Evolutionary conservation across 1,139 yeast genomes (phyloP).

Genomic region (Geotrichum reessii): DNA sequence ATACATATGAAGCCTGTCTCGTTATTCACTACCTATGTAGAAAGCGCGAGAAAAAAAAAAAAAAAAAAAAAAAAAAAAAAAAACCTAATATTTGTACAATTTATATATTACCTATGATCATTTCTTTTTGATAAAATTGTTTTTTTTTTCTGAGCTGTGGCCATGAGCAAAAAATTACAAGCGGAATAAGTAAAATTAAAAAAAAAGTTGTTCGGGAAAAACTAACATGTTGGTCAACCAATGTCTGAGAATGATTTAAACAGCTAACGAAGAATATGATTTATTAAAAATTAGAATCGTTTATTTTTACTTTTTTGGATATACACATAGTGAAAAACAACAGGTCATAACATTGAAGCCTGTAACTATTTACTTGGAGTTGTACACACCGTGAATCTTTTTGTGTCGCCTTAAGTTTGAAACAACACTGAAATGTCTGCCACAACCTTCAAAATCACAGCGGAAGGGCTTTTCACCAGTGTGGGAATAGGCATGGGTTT

Average conservation of each 20-base stretch:
- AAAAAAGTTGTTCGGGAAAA: not conserved
- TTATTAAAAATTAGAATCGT: not conserved
- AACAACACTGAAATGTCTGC: conserved; percentile 64
- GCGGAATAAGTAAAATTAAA: too few species aligned
- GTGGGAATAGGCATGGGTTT: conserved; percentile 76
- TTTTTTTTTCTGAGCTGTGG: too few species aligned
- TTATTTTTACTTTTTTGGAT: not conserved
- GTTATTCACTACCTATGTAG: too few species aligned
- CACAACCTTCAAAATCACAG: conserved; percentile 65
- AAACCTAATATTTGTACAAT: not conserved
- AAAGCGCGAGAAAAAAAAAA: too few species aligned
- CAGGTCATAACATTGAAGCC: not conserved
- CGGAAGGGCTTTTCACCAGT: conserved; percentile 78
- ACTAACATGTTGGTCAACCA: not conserved
- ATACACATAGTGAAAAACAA: not conserved
- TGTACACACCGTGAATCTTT: conserved; percentile 45
- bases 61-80: not conserved
- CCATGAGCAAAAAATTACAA: too few species aligned
- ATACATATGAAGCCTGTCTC: not conserved
- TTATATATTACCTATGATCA: too few species aligned
- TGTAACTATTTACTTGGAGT: not conserved
- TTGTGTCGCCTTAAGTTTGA: conserved; percentile 77
- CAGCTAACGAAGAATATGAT: not conserved
- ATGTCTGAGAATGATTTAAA: too few species aligned
- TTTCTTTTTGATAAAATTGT: too few species aligned